Conservation (phyloP, 2,329 filamentous ascomycete genomes). For the Stagonosporopsis cucurbitacearum region DNA sequence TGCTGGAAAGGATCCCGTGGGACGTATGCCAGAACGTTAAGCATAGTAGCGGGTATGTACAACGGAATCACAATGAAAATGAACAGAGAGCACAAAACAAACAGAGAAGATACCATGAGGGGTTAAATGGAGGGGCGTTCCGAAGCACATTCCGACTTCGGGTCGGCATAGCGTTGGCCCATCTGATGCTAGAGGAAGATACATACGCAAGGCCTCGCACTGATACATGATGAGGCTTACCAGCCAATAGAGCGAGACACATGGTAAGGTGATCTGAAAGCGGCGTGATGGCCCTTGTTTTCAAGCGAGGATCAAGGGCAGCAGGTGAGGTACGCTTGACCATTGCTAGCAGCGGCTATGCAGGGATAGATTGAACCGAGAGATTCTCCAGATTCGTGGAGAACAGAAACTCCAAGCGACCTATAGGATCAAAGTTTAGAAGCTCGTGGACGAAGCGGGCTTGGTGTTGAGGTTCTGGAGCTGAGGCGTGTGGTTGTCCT, state of each 20-base stretch:
- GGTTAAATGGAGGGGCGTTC: conserved; percentile 39
- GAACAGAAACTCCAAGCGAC: conserved; percentile 16
- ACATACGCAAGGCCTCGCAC: conserved; percentile 24
- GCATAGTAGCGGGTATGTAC: conserved; percentile 33
- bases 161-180: conserved; percentile 39
- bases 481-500: conserved; percentile 27
- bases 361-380: conserved; percentile 38
- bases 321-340: conserved; percentile 14
- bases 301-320: conserved; percentile 15
- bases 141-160: conserved; percentile 44
- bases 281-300: conserved; percentile 23
- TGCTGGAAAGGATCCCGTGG: conserved; percentile 44
- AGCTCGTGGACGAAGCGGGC: conserved; percentile 39
- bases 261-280: conserved; percentile 36
- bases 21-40: conserved; percentile 37
- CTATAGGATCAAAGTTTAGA: conserved; percentile 39
- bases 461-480: conserved; percentile 46
- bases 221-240: conserved; percentile 20
- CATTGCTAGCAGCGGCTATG: conserved; percentile 42
- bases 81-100: conserved; percentile 20
- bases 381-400: conserved; percentile 36
- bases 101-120: conserved; percentile 24
- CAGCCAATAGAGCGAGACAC: conserved; percentile 46
- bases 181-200: conserved; percentile 42
- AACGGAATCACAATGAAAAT: conserved; percentile 11